Conservation (phyloP, 169 alveolate species). For the Plasmodium reichenowi region DNA sequence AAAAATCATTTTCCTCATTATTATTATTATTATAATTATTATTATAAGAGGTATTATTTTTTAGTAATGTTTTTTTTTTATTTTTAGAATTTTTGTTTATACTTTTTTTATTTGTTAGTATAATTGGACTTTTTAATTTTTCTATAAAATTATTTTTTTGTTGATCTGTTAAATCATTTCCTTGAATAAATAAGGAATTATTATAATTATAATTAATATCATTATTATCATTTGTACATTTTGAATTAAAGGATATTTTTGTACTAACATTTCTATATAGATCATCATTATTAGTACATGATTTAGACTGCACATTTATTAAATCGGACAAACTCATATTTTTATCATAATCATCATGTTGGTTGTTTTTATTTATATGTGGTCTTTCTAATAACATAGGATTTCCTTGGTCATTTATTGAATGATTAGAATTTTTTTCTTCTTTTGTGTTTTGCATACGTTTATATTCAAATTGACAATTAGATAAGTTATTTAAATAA, state of each 20-base stretch:
- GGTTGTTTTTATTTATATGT: constrained; percentile 21
- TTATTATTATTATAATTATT: constrained; percentile 10
- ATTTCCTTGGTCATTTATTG: constrained; percentile 20
- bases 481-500: constrained; percentile 55
- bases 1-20: constrained; percentile 18
- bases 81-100: constrained; percentile 11
- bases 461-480: constrained; percentile 16
- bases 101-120: neutral
- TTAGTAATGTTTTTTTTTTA: constrained; percentile 9
- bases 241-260: constrained; percentile 19
- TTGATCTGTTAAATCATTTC: constrained; percentile 19
- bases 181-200: constrained; percentile 21
- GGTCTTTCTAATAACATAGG: constrained; percentile 12
- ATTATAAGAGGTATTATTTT: constrained; percentile 24
- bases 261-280: constrained; percentile 16
- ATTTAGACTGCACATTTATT: constrained; percentile 17
- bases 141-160: constrained; percentile 18
- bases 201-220: constrained; percentile 17
- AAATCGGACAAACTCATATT: constrained; percentile 8
- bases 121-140: constrained; percentile 32
- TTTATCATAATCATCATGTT: constrained; percentile 10
- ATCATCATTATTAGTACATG: constrained; percentile 21
- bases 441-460: constrained; percentile 6
- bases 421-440: constrained; percentile 14
- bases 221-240: constrained; percentile 16